phyloP scores from a whole-genome alignment of 2,329 filamentous ascomycete species.

The Clarireedia monteithiana region DNA sequence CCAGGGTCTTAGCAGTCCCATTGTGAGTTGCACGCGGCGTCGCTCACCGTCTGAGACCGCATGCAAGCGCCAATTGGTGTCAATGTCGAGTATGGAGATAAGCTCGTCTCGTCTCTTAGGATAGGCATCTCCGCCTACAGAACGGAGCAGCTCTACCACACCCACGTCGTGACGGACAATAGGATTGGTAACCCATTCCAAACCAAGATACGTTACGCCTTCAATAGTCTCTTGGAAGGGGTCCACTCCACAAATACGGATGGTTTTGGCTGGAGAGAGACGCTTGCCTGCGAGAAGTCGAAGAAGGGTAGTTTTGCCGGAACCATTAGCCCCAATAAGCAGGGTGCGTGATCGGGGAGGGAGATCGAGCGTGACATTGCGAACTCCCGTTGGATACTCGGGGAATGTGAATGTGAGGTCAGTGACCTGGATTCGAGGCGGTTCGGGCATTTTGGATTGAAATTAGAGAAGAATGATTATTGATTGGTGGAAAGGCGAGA shows the following conservation, averaged over 20 bases:
- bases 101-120: slow-evolving; percentile 79
- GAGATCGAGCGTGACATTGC: too few species aligned
- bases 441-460: too few species aligned
- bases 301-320: slow-evolving; percentile 93
- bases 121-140: slow-evolving; percentile 80
- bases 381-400: too few species aligned
- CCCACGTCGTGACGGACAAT: slow-evolving; percentile 95
- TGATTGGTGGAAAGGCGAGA: too few species aligned
- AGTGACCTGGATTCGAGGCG: too few species aligned
- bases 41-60: slow-evolving; percentile 90
- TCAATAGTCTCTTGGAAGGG: slow-evolving; percentile 86
- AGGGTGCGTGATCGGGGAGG: too few species aligned
- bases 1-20: slow-evolving; percentile 92
- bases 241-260: slow-evolving; percentile 75
- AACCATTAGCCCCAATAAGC: slow-evolving; percentile 97
- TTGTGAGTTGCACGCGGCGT: slow-evolving; percentile 88
- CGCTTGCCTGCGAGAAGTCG: slow-evolving; percentile 92
- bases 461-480: too few species aligned
- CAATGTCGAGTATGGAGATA: slow-evolving; percentile 81
- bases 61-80: slow-evolving; percentile 89
- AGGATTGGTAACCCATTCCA: slow-evolving; percentile 96
- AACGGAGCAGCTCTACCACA: slow-evolving; percentile 74
- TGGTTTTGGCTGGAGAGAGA: slow-evolving; percentile 68
- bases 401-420: too few species aligned
- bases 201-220: slow-evolving; percentile 92